phyloP scores from a whole-genome alignment of 1,284 basidiomycete species.

The Phellopilus nigrolimitatus region DNA sequence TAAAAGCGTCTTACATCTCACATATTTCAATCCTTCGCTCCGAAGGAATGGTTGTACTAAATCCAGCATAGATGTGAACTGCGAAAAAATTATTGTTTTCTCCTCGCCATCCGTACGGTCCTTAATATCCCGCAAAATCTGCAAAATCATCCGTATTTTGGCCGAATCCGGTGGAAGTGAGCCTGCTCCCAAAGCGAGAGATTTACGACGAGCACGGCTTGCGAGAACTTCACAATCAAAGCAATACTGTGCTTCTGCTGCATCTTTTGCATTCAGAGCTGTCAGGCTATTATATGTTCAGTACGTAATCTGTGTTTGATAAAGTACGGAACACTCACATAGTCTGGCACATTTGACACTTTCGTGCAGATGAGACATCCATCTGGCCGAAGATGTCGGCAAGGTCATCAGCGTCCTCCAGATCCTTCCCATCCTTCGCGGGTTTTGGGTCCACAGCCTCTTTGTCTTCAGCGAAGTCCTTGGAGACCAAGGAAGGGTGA shows the following conservation, averaged over 20 bases:
- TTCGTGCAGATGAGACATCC: conserved; percentile 52
- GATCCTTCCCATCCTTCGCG: conserved; percentile 47
- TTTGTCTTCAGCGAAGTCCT: conserved; percentile 66
- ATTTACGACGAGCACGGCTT: conserved; percentile 33
- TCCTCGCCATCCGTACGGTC: conserved; percentile 57
- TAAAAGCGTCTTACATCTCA: conserved; percentile 69
- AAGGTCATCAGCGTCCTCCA: conserved; percentile 66
- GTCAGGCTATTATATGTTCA: conserved; percentile 33
- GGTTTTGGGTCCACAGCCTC: conserved; percentile 68
- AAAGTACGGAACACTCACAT: conserved; percentile 41
- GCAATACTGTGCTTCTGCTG: conserved; percentile 46
- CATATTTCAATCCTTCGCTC: conserved; percentile 61
- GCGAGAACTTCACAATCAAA: conserved; percentile 53
- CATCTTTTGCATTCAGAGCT: conserved; percentile 33
- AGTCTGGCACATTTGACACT: conserved; percentile 72
- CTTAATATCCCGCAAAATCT: conserved; percentile 67
- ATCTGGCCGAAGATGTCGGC: conserved; percentile 71
- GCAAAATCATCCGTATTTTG: conserved; percentile 84
- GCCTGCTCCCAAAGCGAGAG: conserved; percentile 21
- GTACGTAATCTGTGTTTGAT: conserved; percentile 9
- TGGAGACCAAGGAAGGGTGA: conserved; percentile 80
- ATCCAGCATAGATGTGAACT: conserved; percentile 90
- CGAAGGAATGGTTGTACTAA: conserved; percentile 80
- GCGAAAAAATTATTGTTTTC: conserved; percentile 89
- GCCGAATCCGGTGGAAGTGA: conserved; percentile 64